Conservation (phyloP, 2,329 filamentous ascomycete species). For the Trichoderma lentiforme region DNA sequence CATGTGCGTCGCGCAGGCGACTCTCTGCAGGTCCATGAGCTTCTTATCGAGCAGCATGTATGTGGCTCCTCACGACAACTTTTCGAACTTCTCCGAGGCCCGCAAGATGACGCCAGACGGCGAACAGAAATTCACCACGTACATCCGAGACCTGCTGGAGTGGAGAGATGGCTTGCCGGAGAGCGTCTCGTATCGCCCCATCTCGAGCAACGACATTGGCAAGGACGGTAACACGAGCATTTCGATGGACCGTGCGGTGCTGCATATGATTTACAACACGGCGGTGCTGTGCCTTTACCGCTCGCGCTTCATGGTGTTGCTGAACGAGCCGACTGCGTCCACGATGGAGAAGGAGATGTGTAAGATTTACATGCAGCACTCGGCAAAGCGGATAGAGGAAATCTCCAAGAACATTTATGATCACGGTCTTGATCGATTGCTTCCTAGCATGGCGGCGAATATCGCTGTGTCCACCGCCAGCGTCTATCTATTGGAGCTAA, state of each 20-base stretch:
- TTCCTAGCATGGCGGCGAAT: constrained; percentile 8
- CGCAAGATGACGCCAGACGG: neutral
- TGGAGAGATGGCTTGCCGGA: constrained; percentile 11
- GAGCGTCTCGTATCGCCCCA: constrained; percentile 11
- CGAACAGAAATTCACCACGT: constrained; percentile 11
- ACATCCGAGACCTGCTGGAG: constrained; percentile 14
- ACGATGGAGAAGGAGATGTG: constrained; percentile 12
- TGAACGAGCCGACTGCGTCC: neutral
- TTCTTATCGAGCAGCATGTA: constrained; percentile 14
- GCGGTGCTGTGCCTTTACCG: constrained; percentile 11
- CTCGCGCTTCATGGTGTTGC: neutral
- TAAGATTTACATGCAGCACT: constrained; percentile 12
- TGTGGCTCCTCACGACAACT: constrained; percentile 7
- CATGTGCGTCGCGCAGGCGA: constrained; percentile 12
- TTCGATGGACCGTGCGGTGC: constrained; percentile 2
- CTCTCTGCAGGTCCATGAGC: constrained; percentile 8
- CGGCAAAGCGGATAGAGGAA: constrained; percentile 5
- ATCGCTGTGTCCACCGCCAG: constrained; percentile 4
- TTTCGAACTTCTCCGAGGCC: neutral
- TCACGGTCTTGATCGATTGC: neutral
- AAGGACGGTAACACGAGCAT: constrained; percentile 9
- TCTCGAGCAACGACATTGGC: constrained; percentile 10
- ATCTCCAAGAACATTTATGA: constrained; percentile 3
- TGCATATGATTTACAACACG: constrained; percentile 13
- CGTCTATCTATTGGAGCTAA: constrained; percentile 2